Conservation (phyloP, 192 early-diverging fungal species). For the Mortierella hygrophila region DNA sequence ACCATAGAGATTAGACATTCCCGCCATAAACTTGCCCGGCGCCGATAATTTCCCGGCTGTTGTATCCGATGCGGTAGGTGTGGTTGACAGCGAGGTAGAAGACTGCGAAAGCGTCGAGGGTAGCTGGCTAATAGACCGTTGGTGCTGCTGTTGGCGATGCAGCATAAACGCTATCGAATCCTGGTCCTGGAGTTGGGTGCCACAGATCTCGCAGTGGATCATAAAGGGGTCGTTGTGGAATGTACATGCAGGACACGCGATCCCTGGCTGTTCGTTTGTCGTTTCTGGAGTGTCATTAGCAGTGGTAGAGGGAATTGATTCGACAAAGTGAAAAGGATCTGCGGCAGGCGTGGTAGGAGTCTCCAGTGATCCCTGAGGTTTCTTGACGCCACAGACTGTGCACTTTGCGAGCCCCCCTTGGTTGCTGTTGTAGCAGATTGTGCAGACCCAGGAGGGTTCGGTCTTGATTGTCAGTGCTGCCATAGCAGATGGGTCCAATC, state of each 20-base stretch:
- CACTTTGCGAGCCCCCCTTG: slow-evolving; percentile 59
- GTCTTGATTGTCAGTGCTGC: slow-evolving; percentile 17
- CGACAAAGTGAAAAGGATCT: slow-evolving; percentile 28
- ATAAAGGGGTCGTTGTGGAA: slow-evolving; percentile 90
- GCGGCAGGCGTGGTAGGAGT: slow-evolving; percentile 11
- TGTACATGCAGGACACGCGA: slow-evolving; percentile 83
- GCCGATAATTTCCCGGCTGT: slow-evolving; percentile 8
- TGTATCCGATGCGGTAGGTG: background rate
- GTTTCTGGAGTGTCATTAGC: background rate
- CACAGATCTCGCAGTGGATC: slow-evolving; percentile 89
- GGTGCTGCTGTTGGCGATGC: slow-evolving; percentile 47
- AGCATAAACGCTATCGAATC: slow-evolving; percentile 39
- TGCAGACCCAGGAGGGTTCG: slow-evolving; percentile 63
- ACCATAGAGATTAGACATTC: slow-evolving; percentile 17
- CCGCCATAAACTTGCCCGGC: slow-evolving; percentile 7
- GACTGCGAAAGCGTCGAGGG: slow-evolving; percentile 6
- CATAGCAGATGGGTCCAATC: slow-evolving; percentile 21
- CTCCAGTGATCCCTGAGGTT: slow-evolving; percentile 12
- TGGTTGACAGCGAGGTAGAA: background rate
- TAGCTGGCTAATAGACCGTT: slow-evolving; percentile 39
- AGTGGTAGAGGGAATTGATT: background rate
- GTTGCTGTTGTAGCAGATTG: slow-evolving; percentile 67
- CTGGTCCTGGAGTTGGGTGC: slow-evolving; percentile 66
- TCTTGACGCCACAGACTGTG: slow-evolving; percentile 70
- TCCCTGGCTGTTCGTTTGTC: slow-evolving; percentile 24